Evolutionary conservation across 163 green algal species (phyloP), one percentile per base, ranked within the genome.

Genomic region (Chloroidium sp.): DNA sequence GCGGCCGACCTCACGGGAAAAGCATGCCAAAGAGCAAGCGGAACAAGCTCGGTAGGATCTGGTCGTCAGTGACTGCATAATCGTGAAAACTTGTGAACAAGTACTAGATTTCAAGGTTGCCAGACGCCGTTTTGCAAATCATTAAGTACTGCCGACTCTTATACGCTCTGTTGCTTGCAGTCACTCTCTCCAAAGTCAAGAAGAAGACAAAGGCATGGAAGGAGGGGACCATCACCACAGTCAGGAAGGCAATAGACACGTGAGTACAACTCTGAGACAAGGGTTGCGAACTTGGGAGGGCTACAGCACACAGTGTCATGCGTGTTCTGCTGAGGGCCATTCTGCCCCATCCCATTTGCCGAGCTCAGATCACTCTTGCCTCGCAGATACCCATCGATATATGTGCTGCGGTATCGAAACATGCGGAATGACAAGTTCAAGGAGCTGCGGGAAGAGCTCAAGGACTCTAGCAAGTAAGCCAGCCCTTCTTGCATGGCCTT

Each of bases 391-490:
- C 86, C 90, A 10, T 83, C 83, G 8, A 84, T 97, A 0, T 98
- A 97, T 82, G 77, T 98, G 1, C 97, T 98, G 82, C 87, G 87
- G 59, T 92, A 95, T 74, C 80, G 93, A 64, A 98, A 98, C 88
- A 95, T 98, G 89, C 88, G 95, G 2, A 99, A 97, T 74, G 94
- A 97, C 75, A 90, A 91, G 67, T 96, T 98, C 81, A 98, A 98
- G 87, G 88, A 96, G 84, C 86, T 98, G 62, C 83, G 94, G 14
- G 90, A 98, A 4, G 87, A 94, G 81, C 84, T 95, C 0, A 77
- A 62, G 14, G 4, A 4, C n/a, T 10, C 6, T n/a, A 59, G 14
- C n/a, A 10, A 10, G 36, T 77, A 77, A 36, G 36, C 36, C 36
- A 36, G 36, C 36, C 36, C 36, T 36, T 36, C 36, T 74, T 10